Evolutionary conservation across 2,329 filamentous ascomycete genomes (phyloP), one percentile per base, ranked within the genome.

Genomic region (Macrophomina tecta): DNA sequence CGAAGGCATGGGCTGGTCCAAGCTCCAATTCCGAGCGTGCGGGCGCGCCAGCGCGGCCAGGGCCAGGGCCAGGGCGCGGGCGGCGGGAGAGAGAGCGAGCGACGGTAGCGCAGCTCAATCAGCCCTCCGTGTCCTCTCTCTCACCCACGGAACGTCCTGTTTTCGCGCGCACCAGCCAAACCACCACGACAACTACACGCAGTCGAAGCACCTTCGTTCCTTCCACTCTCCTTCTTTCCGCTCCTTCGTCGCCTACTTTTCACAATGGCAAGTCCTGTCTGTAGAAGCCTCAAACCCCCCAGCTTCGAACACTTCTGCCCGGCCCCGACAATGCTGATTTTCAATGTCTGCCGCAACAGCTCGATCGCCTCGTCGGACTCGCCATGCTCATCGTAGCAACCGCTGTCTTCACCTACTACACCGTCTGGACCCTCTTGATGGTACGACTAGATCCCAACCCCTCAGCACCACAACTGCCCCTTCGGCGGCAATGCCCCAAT

Each of bases 371-470:
- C 72, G 86, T 91, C 72, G 90, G 90, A 81, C 85, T 90, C 81
- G 87, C 86, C 80, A 92, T 92, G 90, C 89, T 92, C 79, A 83
- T 91, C 80, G 84, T 86, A 83, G 90, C 90, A 74, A 89, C 89
- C 71, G 84, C 86, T 74, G 87, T 92, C 78, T 92, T 92, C 79
- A 84, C 91, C 75, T 99, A 99, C 87, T 99, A 99, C 84, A 95
- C 93, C 70, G 88, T 97, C 81, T 99, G 95, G 95, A 97, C 95
- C 34, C 86, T 99, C 71, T 86, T 98, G 72, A 98, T 99, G 92
- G 95, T 97, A 23, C 23, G 23, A 23, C 23, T 23, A 87, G 42
- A 38, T 16, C 32, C 51, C 34, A 46, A 60, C 42, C 56, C 66
- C 65, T 52, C 63, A 12, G 36, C 36, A 23, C 23, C 23, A 3